These are phyloP conservation scores for Cystobasidium sp. DNA, from an alignment of 1,284 basidiomycete species.

Conservation along the genomic window DNA sequence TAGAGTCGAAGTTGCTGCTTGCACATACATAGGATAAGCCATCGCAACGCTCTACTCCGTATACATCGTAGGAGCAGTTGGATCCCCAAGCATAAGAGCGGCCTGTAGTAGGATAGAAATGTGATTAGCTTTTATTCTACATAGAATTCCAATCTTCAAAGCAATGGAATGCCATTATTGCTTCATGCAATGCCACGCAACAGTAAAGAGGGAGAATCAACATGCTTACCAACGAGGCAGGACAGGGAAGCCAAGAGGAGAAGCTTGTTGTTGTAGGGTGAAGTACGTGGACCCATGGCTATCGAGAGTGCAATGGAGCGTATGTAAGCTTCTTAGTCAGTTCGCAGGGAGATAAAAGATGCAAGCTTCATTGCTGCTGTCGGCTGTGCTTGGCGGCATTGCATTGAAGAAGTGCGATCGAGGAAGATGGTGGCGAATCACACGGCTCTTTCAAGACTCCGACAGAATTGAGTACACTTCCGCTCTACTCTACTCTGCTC, in stretches of 20 bases:
- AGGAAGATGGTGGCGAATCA: too few relatives aligned
- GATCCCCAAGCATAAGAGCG: slow-evolving; percentile 20
- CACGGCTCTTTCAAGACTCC: too few relatives aligned
- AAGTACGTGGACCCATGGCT: not conserved
- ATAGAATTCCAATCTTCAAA: not conserved
- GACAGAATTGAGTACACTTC: too few relatives aligned
- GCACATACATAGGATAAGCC: slow-evolving; percentile 19
- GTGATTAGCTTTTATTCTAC: too few relatives aligned
- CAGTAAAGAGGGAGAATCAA: not conserved
- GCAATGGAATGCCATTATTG: too few relatives aligned
- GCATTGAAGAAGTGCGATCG: too few relatives aligned
- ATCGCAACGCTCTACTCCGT: slow-evolving; percentile 16
- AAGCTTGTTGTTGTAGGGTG: not conserved
- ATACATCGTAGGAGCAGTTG: slow-evolving; percentile 29
- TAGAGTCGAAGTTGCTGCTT: not conserved
- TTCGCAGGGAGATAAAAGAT: not conserved
- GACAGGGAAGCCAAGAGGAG: slow-evolving; percentile 7
- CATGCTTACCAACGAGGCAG: slow-evolving; percentile 10
- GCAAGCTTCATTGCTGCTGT: too few relatives aligned
- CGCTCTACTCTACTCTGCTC: too few relatives aligned
- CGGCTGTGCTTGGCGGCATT: too few relatives aligned
- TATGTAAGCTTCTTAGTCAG: not conserved
- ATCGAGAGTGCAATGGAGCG: not conserved
- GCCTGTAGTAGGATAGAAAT: not conserved
- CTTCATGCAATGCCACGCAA: not conserved